Evolutionary conservation across 179 eudicot genomes (phyloP).

Genomic region (Spergularia azorica): DNA sequence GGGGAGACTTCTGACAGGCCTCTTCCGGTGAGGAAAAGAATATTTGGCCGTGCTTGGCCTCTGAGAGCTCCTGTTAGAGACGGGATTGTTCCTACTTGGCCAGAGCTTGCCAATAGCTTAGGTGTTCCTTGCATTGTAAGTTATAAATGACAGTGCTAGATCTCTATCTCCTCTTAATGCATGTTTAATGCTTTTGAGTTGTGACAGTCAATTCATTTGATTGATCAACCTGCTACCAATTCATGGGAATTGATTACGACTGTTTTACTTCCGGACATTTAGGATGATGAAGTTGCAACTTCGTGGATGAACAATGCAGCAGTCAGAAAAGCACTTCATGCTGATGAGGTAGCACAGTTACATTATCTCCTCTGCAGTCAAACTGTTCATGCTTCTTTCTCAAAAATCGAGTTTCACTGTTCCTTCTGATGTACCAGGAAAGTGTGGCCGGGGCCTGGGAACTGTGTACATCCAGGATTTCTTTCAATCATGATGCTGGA

Average conservation of each 20-base stretch:
- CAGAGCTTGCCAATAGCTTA: conserved; percentile 56
- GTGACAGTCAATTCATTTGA: neutral
- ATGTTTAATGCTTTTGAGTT: neutral
- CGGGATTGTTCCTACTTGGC: conserved; percentile 93
- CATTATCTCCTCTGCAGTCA: neutral
- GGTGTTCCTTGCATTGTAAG: conserved; percentile 85
- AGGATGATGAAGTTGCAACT: conserved; percentile 82
- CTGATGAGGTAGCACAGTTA: conserved; percentile 55
- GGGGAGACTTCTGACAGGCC: conserved; percentile 79
- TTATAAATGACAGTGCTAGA: conserved; percentile 1
- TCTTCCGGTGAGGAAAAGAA: conserved; percentile 82
- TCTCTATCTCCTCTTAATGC: neutral
- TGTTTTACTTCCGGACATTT: neutral
- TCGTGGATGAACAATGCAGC: conserved; percentile 75
- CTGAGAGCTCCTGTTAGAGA: conserved; percentile 80
- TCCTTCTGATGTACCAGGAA: conserved; percentile 43
- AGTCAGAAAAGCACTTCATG: conserved; percentile 85
- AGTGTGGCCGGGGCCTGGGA: conserved; percentile 72
- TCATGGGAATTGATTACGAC: neutral
- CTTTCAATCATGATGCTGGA: conserved; percentile 77
- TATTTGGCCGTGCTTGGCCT: conserved; percentile 99
- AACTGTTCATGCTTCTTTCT: neutral
- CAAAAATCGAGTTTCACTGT: neutral
- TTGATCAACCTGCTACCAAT: neutral
- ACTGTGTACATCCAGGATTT: conserved; percentile 63